Conservation (phyloP, 169 alveolate genomes). For the Plasmodium inui region DNA sequence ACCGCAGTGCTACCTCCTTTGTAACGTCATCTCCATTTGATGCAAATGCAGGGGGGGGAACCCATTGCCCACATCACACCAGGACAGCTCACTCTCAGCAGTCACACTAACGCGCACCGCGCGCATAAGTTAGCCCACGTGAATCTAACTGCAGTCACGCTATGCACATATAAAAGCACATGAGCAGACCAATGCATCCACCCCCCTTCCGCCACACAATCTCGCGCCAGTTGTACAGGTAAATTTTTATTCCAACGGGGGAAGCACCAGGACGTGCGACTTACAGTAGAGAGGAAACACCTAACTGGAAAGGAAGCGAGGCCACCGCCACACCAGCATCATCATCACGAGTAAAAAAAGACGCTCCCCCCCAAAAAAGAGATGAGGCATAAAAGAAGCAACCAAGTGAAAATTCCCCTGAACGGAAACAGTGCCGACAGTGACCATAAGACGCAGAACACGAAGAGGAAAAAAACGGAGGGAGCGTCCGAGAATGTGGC, state of each 20-base stretch:
- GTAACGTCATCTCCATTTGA: background rate
- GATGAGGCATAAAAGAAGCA: constrained; percentile 25
- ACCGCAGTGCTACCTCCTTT: background rate
- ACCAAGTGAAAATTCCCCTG: background rate
- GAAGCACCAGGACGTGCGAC: no score
- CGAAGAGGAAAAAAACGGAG: constrained; percentile 7
- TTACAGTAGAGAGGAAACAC: no score
- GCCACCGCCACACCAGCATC: background rate
- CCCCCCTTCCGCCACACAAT: background rate
- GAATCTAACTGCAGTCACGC: background rate
- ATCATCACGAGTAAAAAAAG: background rate
- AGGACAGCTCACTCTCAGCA: background rate
- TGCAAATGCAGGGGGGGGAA: background rate
- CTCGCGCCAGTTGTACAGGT: background rate
- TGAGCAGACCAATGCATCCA: background rate
- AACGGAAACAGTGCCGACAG: background rate
- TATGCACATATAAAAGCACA: background rate
- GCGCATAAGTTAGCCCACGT: no score
- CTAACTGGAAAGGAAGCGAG: background rate
- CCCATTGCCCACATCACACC: background rate
- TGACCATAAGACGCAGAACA: background rate
- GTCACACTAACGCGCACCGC: background rate
- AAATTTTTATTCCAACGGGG: background rate
- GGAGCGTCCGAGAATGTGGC: background rate
- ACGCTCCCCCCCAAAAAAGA: background rate